Evolutionary conservation across 2,329 filamentous ascomycete genomes (phyloP).

Genomic region (Colletotrichum lindemuthianum): DNA sequence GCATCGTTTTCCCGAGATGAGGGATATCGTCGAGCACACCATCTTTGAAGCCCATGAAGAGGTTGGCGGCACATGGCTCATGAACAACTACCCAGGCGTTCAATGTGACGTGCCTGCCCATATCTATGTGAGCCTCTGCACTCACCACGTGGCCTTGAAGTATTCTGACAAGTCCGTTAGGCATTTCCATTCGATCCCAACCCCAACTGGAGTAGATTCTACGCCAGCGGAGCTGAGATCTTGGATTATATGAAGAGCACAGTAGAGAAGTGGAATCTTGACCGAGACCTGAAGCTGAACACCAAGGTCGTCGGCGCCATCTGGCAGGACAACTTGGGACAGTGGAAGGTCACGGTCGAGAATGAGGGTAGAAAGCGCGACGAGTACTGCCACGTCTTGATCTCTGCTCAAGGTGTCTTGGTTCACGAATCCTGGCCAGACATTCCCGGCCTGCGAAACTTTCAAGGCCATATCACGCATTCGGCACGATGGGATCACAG

Average conservation of each 20-base stretch:
- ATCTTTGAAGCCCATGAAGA: slow-evolving; percentile 45
- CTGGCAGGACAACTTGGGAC: slow-evolving; percentile 40
- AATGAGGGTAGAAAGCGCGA: slow-evolving; percentile 31
- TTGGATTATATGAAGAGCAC: slow-evolving; percentile 59
- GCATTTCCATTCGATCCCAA: slow-evolving; percentile 66
- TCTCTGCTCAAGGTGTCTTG: slow-evolving; percentile 35
- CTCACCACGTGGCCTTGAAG: not conserved
- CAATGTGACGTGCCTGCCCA: slow-evolving; percentile 41
- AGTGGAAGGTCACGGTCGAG: slow-evolving; percentile 38
- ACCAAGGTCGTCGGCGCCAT: slow-evolving; percentile 45
- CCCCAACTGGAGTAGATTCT: slow-evolving; percentile 67
- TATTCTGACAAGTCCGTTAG: slow-evolving; percentile 23
- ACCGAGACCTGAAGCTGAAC: slow-evolving; percentile 47
- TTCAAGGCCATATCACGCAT: slow-evolving; percentile 48
- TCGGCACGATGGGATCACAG: slow-evolving; percentile 47
- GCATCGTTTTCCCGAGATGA: slow-evolving; percentile 46
- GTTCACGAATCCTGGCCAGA: slow-evolving; percentile 54
- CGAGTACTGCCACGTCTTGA: slow-evolving; percentile 37
- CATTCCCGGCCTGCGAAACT: slow-evolving; percentile 54
- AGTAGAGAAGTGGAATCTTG: slow-evolving; percentile 55
- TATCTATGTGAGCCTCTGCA: slow-evolving; percentile 35
- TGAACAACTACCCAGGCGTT: slow-evolving; percentile 44
- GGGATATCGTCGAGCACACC: slow-evolving; percentile 37
- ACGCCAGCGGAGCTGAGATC: slow-evolving; percentile 67
- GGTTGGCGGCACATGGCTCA: slow-evolving; percentile 48